Conservation (phyloP, 345 rosid genomes). For the Microthlaspi erraticum region DNA sequence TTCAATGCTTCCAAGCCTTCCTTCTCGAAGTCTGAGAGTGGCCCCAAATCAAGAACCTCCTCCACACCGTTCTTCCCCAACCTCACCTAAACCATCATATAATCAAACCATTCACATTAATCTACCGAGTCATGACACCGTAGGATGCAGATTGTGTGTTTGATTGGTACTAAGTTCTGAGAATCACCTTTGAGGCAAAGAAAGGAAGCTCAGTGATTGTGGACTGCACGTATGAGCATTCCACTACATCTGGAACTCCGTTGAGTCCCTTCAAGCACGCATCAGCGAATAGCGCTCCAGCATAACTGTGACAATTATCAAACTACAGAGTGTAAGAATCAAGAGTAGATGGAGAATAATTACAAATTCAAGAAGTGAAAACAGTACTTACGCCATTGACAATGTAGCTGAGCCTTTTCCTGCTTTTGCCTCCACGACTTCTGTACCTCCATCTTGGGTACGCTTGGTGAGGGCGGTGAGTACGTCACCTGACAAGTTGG, state of each 20-base stretch:
- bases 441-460: conserved; percentile 92
- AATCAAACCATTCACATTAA: conserved; percentile 25
- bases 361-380: background rate
- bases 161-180: conserved; percentile 10
- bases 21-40: conserved; percentile 64
- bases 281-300: conserved; percentile 89
- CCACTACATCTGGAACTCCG: conserved; percentile 74
- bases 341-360: background rate
- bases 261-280: conserved; percentile 91
- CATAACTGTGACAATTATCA: conserved; percentile 58
- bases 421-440: conserved; percentile 93
- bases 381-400: conserved; percentile 84
- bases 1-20: conserved; percentile 65
- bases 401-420: conserved; percentile 93
- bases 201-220: conserved; percentile 75
- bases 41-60: conserved; percentile 60
- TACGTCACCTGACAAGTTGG: conserved; percentile 60
- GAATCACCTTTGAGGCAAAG: conserved; percentile 84
- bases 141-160: background rate
- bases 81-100: conserved; percentile 58
- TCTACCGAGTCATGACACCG: background rate
- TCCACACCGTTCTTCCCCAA: conserved; percentile 73
- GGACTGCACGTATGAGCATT: conserved; percentile 81
- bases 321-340: background rate
- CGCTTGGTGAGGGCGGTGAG: conserved; percentile 80